Evolutionary conservation across 2,329 filamentous ascomycete genomes (phyloP).

Genomic region (Nannizziopsis barbatae): DNA sequence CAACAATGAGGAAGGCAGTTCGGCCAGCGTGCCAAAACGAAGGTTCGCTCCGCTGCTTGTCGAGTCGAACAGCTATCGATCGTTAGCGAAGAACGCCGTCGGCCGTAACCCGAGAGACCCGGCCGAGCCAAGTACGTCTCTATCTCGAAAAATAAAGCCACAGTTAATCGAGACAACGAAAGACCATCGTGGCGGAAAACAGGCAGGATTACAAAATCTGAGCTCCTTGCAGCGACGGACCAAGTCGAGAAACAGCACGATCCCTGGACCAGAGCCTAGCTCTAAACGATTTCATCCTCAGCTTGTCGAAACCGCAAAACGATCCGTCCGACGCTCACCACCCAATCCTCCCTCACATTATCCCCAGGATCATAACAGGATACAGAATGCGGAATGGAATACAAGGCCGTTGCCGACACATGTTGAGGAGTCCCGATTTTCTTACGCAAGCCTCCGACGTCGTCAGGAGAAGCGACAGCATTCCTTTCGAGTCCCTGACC

Average conservation of each 20-base stretch:
- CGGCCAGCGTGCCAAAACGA: slow-evolving; percentile 4
- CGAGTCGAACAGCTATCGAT: slow-evolving; percentile 12
- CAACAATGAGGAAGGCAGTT: not conserved
- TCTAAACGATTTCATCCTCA: slow-evolving; percentile 58
- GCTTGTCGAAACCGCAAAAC: slow-evolving; percentile 66
- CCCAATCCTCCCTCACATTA: slow-evolving; percentile 50
- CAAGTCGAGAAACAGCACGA: slow-evolving; percentile 1
- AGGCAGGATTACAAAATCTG: not conserved
- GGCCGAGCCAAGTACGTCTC: not conserved
- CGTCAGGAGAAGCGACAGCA: slow-evolving; percentile 36
- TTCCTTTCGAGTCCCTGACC: slow-evolving; percentile 50
- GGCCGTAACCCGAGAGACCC: not conserved
- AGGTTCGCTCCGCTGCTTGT: slow-evolving; percentile 13
- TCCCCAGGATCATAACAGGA: slow-evolving; percentile 4
- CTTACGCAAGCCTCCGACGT: slow-evolving; percentile 33
- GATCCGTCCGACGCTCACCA: slow-evolving; percentile 58
- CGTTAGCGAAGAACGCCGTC: slow-evolving; percentile 1
- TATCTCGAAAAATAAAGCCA: slow-evolving; percentile 5
- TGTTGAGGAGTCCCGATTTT: slow-evolving; percentile 39
- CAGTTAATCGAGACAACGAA: slow-evolving; percentile 12
- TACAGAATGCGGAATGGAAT: slow-evolving; percentile 4
- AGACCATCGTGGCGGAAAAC: slow-evolving; percentile 9
- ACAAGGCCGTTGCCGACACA: not conserved
- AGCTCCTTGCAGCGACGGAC: not conserved
- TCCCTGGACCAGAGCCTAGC: slow-evolving; percentile 6